Percentiles rank a stretch among this genome's conserved stretches.
phyloP scores from a whole-genome alignment of 2,329 filamentous ascomycete genomes.

The Pyrenophora seminiperda region DNA sequence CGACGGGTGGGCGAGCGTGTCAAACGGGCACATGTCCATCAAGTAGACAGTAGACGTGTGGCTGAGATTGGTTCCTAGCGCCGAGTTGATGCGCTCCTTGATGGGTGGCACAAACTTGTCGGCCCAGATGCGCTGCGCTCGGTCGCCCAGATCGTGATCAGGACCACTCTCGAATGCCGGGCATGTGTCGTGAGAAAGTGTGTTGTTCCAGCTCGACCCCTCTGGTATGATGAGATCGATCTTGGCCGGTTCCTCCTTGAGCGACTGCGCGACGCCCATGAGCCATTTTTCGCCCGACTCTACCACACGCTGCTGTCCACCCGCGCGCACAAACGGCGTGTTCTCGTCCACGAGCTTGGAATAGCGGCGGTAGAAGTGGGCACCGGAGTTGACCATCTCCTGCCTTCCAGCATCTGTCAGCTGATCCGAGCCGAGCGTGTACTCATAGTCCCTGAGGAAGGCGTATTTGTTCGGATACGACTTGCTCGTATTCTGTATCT shows the following conservation, averaged over 20 bases:
- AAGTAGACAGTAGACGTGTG: slow-evolving; percentile 68
- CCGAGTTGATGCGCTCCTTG: slow-evolving; percentile 68
- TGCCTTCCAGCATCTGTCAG: slow-evolving; percentile 71
- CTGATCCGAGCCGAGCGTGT: slow-evolving; percentile 71
- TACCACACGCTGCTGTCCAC: slow-evolving; percentile 72
- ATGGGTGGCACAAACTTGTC: slow-evolving; percentile 70
- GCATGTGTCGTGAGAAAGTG: slow-evolving; percentile 76
- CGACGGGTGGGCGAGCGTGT: slow-evolving; percentile 67
- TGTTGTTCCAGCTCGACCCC: slow-evolving; percentile 72
- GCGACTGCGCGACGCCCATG: slow-evolving; percentile 68
- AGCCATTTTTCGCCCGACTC: slow-evolving; percentile 78
- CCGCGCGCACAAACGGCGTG: slow-evolving; percentile 73
- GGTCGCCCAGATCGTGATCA: slow-evolving; percentile 54
- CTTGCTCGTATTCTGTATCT: slow-evolving; percentile 64
- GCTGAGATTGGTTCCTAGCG: slow-evolving; percentile 71
- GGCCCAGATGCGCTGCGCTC: slow-evolving; percentile 63
- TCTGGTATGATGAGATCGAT: slow-evolving; percentile 72
- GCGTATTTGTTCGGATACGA: slow-evolving; percentile 66
- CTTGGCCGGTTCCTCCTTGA: slow-evolving; percentile 49
- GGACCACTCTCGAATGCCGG: slow-evolving; percentile 68
- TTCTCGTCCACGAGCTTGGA: slow-evolving; percentile 60
- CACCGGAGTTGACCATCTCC: slow-evolving; percentile 75
- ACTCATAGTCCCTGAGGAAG: slow-evolving; percentile 75
- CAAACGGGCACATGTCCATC: slow-evolving; percentile 90
- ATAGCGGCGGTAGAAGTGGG: slow-evolving; percentile 78